Conservation (phyloP, 2,329 filamentous ascomycete species). For the Diaporthe eres region DNA sequence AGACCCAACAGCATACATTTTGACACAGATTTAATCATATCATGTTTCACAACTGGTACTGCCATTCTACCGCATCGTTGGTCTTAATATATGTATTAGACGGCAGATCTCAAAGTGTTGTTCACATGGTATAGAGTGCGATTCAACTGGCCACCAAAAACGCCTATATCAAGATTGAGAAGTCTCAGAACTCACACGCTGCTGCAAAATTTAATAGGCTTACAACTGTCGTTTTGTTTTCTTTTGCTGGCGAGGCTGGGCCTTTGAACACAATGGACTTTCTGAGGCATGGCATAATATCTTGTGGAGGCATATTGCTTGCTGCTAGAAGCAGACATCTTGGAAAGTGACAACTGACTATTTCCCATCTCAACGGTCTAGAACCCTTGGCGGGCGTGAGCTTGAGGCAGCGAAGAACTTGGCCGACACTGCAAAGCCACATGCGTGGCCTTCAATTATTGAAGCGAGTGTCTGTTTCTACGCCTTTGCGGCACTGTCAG, state of each 20-base stretch:
- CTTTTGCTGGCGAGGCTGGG: background rate
- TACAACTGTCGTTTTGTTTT: background rate
- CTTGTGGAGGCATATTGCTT: background rate
- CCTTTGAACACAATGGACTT: background rate
- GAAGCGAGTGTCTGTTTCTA: background rate
- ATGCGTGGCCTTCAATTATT: background rate
- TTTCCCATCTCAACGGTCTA: background rate
- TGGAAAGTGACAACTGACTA: background rate
- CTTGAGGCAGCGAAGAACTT: background rate
- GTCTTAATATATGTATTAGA: background rate
- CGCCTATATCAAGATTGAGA: background rate
- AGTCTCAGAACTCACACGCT: background rate
- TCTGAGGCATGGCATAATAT: background rate
- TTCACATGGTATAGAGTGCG: background rate
- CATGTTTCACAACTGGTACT: background rate
- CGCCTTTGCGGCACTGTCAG: background rate
- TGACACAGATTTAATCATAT: too few relatives aligned
- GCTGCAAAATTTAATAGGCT: too few relatives aligned
- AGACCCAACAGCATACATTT: background rate
- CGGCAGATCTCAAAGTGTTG: background rate
- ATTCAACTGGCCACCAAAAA: background rate
- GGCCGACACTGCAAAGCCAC: background rate
- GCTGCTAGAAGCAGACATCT: background rate
- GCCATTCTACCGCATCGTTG: background rate
- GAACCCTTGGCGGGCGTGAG: background rate